Evolutionary conservation across 305 asterid genomes (phyloP), one percentile per base, ranked within the genome.

Genomic region (Euphrasia arctica): DNA sequence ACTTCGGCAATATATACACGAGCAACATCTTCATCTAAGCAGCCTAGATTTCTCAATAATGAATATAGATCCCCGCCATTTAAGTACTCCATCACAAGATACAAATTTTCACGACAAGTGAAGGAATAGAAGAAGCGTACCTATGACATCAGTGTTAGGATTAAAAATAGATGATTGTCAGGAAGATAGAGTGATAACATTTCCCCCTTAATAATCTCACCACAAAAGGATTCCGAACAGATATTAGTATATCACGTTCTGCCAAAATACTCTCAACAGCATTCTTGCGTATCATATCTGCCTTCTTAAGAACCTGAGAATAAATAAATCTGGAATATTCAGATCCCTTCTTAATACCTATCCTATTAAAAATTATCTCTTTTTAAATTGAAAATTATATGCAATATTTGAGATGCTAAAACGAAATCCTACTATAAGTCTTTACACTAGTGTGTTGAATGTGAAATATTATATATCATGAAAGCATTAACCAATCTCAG

Each of bases 181-280:
- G 32, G 49, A 56, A 67, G 45, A 68, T 27, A 70, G 36, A 58
- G 66, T 27, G 36, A 77, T 58, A 69, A 61, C 54, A 72, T 12
- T 66, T 42, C 51, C 72, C 61, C 75, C 60, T 74, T 65, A 74
- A 66, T 65, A 75, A 72, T 77, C 99, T 79, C 85, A 94, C 99
- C 98, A 94, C 99, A 82, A 94, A 94, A 68, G 97, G 98, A 82
- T 94, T 91, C 79, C 98, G 98, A 49, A 94, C 99, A 70, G 98
- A 86, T 68, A 94, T 94, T 68, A 94, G 80, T 74, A 94, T 94
- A 81, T 94, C 91, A 41, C 99, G 96, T 74, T 94, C 99, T 32
- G 99, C 99, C 79, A 94, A 80, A 67, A 94, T 94, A 83, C 99
- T 94, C 88, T 94, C 98, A 47, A 94, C 99, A 4, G 99, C 98